phyloP scores from a whole-genome alignment of 148 eudicot species.

The Nyssa sinensis region DNA sequence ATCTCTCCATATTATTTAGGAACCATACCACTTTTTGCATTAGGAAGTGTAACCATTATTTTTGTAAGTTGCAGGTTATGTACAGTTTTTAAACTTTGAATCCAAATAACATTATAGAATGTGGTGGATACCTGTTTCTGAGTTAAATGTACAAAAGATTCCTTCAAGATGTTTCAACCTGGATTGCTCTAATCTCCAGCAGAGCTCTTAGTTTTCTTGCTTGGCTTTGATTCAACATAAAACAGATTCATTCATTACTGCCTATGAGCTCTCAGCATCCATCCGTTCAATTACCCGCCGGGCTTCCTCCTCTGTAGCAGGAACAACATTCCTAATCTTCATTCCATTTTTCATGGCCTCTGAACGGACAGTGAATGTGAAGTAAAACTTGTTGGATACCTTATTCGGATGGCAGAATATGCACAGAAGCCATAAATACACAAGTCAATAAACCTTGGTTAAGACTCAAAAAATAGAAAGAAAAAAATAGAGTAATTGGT shows the following conservation, averaged over 20 bases:
- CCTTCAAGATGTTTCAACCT: background rate
- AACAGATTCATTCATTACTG: background rate
- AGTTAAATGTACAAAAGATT: background rate
- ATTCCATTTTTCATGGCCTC: constrained; percentile 52
- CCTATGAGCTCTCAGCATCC: constrained; percentile 54
- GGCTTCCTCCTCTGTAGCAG: constrained; percentile 92
- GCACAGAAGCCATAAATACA: background rate
- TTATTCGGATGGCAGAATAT: constrained; percentile 22
- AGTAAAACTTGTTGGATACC: constrained; percentile 97
- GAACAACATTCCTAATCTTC: constrained; percentile 73
- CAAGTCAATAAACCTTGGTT: background rate
- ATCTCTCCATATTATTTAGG: background rate
- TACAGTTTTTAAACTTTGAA: background rate
- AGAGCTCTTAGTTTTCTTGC: background rate
- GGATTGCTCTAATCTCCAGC: background rate
- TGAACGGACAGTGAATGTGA: constrained; percentile 63
- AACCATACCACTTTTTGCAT: background rate
- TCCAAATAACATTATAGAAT: background rate
- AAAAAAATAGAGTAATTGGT: too few species aligned
- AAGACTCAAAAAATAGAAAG: too few species aligned
- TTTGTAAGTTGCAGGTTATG: background rate
- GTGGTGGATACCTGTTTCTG: background rate
- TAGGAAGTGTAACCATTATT: background rate
- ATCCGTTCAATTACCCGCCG: constrained; percentile 84
- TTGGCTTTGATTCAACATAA: background rate